Evolutionary conservation across 2,329 filamentous ascomycete genomes (phyloP), one percentile per base, ranked within the genome.

Genomic region (Cladophialophora exuberans): DNA sequence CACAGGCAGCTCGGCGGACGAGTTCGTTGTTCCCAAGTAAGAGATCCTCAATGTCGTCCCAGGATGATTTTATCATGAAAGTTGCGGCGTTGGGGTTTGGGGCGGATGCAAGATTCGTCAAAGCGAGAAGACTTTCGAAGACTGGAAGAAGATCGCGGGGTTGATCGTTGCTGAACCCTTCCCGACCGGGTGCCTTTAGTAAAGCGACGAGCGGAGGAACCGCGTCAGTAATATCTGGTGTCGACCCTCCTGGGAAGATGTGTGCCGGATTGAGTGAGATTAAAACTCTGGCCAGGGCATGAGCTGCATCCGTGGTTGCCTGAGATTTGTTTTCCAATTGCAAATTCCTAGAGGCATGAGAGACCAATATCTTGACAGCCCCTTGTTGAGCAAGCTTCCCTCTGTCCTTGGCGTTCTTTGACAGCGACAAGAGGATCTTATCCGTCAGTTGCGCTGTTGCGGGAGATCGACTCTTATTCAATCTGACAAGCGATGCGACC

Each of bases 311-410:
- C 20, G 45, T 43, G 59, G 77, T 80, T 58, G 66, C 73, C 56
- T 69, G 52, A 66, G 69, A 6, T 25, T 48, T 48, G 41, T 31
- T 54, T 22, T 60, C 50, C 15, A 52, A 38, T 17, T 63, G 56
- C 15, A 59, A 45, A 31, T 48, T 56, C 36, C 35, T 54, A 22
- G 70, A 57, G 80, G 85, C 85, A 51, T 86, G 82, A 11, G 86
- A 82, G 22, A 97, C 81, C 18, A 97, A 80, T 1, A 97, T 81
- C 64, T 88, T 94, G 15, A 97, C 83, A 1, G 89, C 90, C n/a
- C 94, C 94, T 77, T 97, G 92, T 67, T 97, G 94, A 2, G 91
- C 89, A 61, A 99, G 84, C 44, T 83, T 80, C 0, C 90, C 89
- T 9, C 94, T 85, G 53, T 90, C 79, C 52, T 84, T 84, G 33